phyloP scores from a whole-genome alignment of 805 yeast species.

The Barnettozyma populi region DNA sequence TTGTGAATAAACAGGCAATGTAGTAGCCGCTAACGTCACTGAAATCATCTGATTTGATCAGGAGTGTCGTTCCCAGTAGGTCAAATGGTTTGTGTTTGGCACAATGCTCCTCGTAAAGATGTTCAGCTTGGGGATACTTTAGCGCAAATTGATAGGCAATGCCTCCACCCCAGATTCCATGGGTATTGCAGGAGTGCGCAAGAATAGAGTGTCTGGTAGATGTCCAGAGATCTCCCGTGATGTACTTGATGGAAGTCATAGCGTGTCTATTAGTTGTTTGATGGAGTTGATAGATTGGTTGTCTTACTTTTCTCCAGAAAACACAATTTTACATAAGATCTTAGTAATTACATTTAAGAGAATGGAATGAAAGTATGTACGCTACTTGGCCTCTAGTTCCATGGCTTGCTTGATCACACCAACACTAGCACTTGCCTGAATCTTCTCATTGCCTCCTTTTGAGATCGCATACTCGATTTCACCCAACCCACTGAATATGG shows the following conservation, averaged over 20 bases:
- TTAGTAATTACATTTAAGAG: not conserved
- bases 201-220: slow-evolving; percentile 36
- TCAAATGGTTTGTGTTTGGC: slow-evolving; percentile 20
- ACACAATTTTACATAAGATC: not conserved
- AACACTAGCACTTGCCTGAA: slow-evolving; percentile 85
- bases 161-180: slow-evolving; percentile 84
- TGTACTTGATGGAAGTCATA: slow-evolving; percentile 30
- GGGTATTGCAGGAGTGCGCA: slow-evolving; percentile 77
- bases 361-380: no score
- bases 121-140: slow-evolving; percentile 53
- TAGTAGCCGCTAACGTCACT: slow-evolving; percentile 20
- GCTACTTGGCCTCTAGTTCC: slow-evolving; percentile 26
- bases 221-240: slow-evolving; percentile 53
- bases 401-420: slow-evolving; percentile 66
- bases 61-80: slow-evolving; percentile 50
- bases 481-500: slow-evolving; percentile 63
- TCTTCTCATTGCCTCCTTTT: slow-evolving; percentile 86
- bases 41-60: slow-evolving; percentile 34
- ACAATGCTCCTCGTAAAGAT: slow-evolving; percentile 33
- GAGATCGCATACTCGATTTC: slow-evolving; percentile 90
- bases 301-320: not conserved
- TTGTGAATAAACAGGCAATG: slow-evolving; percentile 69
- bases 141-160: slow-evolving; percentile 55
- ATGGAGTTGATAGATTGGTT: not conserved
- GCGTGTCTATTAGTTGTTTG: not conserved